Conservation (phyloP, 495 filamentous ascomycete species). For the Hyaloscypha hepaticicola region DNA sequence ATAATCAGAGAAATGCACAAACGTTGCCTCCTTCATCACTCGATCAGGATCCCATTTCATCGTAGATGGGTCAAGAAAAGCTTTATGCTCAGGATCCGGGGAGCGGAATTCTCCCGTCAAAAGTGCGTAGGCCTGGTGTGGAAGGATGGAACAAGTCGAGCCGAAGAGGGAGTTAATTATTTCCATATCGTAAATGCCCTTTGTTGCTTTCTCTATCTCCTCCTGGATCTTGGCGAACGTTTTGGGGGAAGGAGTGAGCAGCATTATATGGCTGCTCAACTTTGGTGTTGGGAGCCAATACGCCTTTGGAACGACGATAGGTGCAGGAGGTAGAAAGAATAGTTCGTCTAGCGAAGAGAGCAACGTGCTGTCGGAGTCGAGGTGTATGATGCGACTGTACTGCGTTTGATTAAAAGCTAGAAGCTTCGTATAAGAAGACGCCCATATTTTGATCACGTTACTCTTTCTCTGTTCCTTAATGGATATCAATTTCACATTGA, state of each 20-base stretch:
- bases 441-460: constrained; percentile 46
- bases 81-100: constrained; percentile 33
- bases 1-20: constrained; percentile 82
- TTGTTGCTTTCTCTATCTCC: constrained; percentile 38
- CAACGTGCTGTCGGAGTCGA: constrained; percentile 68
- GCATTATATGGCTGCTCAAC: constrained; percentile 62
- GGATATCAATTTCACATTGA: constrained; percentile 49
- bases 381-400: constrained; percentile 64
- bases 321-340: constrained; percentile 63
- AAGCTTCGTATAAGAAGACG: constrained; percentile 66
- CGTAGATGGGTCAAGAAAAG: neutral
- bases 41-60: constrained; percentile 64
- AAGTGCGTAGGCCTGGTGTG: constrained; percentile 70
- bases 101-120: constrained; percentile 69
- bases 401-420: constrained; percentile 68
- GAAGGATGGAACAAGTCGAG: constrained; percentile 66
- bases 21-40: constrained; percentile 64
- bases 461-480: neutral
- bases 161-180: constrained; percentile 70
- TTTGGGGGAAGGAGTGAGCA: constrained; percentile 59
- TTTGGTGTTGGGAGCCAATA: constrained; percentile 65
- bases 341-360: constrained; percentile 69
- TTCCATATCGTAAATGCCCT: constrained; percentile 68
- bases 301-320: constrained; percentile 65
- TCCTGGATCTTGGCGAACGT: constrained; percentile 55